A percentile compares a stretch with the other conserved stretches of the same genome.
phyloP scores from a whole-genome alignment of 345 rosid species.

The Erysimum cheiranthoides region DNA sequence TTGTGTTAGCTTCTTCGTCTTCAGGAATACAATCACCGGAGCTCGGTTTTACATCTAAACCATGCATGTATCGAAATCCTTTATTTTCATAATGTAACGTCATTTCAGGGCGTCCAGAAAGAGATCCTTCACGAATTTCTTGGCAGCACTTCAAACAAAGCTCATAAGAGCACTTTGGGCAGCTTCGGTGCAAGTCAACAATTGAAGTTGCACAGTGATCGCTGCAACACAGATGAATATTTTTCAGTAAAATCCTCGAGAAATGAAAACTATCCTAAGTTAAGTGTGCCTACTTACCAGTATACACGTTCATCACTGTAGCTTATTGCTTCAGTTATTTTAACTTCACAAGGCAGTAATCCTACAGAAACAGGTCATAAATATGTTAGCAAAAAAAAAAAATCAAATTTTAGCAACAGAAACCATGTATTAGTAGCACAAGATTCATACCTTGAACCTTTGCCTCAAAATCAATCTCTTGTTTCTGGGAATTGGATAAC shows the following conservation, averaged over 20 bases:
- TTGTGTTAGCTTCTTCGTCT: slow-evolving; percentile 42
- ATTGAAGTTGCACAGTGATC: slow-evolving; percentile 91
- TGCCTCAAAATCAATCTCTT: slow-evolving; percentile 69
- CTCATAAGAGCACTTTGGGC: slow-evolving; percentile 73
- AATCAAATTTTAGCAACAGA: slow-evolving; percentile 16
- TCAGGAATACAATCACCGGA: slow-evolving; percentile 5
- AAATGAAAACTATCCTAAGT: background rate
- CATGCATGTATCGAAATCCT: slow-evolving; percentile 76
- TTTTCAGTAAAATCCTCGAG: slow-evolving; percentile 21
- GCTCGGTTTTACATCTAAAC: slow-evolving; percentile 55
- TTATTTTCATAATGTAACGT: slow-evolving; percentile 50
- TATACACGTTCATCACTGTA: slow-evolving; percentile 73
- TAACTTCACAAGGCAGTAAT: slow-evolving; percentile 45
- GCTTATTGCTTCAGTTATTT: slow-evolving; percentile 53
- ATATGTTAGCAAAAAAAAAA: slow-evolving; percentile 23
- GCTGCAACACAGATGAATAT: slow-evolving; percentile 48
- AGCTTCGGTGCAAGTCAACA: slow-evolving; percentile 81
- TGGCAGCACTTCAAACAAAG: slow-evolving; percentile 82
- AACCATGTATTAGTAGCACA: slow-evolving; percentile 1
- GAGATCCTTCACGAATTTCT: slow-evolving; percentile 67
- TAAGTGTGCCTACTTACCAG: slow-evolving; percentile 61
- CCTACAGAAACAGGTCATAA: slow-evolving; percentile 32
- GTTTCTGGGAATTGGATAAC: slow-evolving; percentile 57
- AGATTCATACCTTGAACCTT: slow-evolving; percentile 53
- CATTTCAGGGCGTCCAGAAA: slow-evolving; percentile 53